Evolutionary conservation across 106 monocot genomes (phyloP).

Genomic region (Dactylorhiza incarnata): DNA sequence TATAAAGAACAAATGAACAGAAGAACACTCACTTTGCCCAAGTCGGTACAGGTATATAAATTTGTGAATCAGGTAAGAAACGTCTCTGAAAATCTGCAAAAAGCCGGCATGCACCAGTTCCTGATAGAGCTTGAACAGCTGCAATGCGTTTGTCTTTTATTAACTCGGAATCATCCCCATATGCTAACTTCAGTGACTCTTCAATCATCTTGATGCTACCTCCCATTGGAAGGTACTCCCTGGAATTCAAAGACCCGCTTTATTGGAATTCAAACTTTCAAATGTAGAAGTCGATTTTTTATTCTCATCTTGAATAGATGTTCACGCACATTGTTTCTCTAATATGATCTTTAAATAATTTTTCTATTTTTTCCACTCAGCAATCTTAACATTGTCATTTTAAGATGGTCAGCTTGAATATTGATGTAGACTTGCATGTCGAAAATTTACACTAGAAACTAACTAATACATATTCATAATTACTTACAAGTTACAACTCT

Average conservation of each 20-base stretch:
- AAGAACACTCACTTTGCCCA: constrained; percentile 77
- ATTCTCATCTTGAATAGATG: no score
- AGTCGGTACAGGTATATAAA: constrained; percentile 93
- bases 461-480: background rate
- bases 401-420: background rate
- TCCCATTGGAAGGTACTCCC: constrained; percentile 99
- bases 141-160: constrained; percentile 86
- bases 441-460: background rate
- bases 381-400: no score
- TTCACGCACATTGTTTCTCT: background rate
- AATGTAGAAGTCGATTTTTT: background rate
- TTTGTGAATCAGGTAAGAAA: constrained; percentile 82
- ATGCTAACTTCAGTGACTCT: constrained; percentile 88
- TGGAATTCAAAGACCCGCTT: constrained; percentile 12
- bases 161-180: constrained; percentile 85
- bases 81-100: constrained; percentile 97
- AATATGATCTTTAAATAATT: background rate
- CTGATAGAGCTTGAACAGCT: constrained; percentile 86
- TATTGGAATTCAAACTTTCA: background rate
- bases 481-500: background rate
- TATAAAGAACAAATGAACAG: background rate
- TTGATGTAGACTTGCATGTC: background rate
- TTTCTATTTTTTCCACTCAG: no score
- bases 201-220: constrained; percentile 84
- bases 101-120: constrained; percentile 92